A percentile compares a stretch with the other conserved stretches of the same genome.
Conservation (phyloP, 495 filamentous ascomycete species). For the Aspergillus affinis region DNA sequence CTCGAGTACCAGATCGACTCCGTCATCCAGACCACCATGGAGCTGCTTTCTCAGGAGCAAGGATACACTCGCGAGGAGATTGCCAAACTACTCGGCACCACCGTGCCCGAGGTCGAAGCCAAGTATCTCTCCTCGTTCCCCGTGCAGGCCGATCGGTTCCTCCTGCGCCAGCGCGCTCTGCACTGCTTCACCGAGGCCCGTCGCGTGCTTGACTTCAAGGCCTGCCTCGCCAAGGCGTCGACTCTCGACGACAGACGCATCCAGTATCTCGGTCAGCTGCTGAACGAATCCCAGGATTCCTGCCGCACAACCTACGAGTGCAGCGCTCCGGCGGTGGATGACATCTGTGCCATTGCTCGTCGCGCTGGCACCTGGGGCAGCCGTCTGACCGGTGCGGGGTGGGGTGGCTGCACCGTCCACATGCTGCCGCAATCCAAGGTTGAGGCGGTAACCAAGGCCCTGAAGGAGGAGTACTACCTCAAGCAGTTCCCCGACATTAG, state of each 20-base stretch:
- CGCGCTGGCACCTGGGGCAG: constrained; percentile 79
- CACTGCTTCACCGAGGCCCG: constrained; percentile 91
- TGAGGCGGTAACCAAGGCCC: constrained; percentile 72
- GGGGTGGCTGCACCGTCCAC: constrained; percentile 96
- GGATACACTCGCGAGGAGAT: constrained; percentile 91
- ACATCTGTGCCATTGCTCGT: constrained; percentile 77
- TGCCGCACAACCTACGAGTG: constrained; percentile 87
- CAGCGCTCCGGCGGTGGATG: constrained; percentile 84
- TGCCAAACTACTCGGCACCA: constrained; percentile 66
- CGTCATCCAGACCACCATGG: constrained; percentile 61
- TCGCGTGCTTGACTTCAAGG: constrained; percentile 79
- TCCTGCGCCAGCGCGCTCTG: constrained; percentile 77
- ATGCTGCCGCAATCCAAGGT: constrained; percentile 84
- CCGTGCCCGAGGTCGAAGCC: constrained; percentile 66
- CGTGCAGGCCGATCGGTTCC: constrained; percentile 84
- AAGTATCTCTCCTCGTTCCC: constrained; percentile 82
- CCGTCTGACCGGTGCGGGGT: constrained; percentile 89
- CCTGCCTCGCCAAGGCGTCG: constrained; percentile 57
- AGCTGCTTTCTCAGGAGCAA: constrained; percentile 66
- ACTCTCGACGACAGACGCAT: constrained; percentile 61
- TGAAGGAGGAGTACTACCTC: constrained; percentile 78
- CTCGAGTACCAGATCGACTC: constrained; percentile 66
- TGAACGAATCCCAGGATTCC: constrained; percentile 86
- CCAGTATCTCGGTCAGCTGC: constrained; percentile 69
- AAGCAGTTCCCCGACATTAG: constrained; percentile 68